Conservation (phyloP, 164 flowering plant species). For the Vitis rupestris region DNA sequence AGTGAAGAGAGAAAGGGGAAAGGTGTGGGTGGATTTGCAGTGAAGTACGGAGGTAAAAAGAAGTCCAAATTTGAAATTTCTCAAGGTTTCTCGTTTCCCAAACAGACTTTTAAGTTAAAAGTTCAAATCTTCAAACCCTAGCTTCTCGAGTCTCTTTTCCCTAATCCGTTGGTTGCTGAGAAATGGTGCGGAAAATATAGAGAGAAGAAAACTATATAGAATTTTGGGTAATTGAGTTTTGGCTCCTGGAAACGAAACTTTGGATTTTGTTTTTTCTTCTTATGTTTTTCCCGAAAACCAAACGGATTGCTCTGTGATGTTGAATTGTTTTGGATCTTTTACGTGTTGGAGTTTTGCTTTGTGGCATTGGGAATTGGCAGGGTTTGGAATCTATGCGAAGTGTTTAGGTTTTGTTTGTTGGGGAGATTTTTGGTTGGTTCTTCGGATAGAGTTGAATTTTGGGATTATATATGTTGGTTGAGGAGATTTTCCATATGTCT, state of each 20-base stretch:
- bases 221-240: too few relatives aligned
- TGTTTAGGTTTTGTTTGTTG: neutral
- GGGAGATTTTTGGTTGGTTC: neutral
- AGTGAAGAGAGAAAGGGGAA: neutral
- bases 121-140: slow-evolving; percentile 13
- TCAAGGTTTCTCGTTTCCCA: neutral
- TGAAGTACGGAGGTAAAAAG: neutral
- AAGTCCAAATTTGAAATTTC: neutral
- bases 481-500: neutral
- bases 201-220: too few relatives aligned
- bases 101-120: slow-evolving; percentile 5
- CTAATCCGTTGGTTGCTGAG: neutral
- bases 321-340: neutral
- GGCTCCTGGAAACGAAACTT: too few relatives aligned
- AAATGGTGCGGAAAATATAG: neutral
- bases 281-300: neutral
- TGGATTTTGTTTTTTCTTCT: too few relatives aligned
- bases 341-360: neutral
- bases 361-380: neutral
- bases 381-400: neutral
- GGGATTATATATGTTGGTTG: neutral
- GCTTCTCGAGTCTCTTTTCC: neutral
- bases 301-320: neutral
- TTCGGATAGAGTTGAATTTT: neutral
- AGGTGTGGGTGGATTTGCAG: neutral